Evolutionary conservation across 1,139 yeast genomes (phyloP), one percentile per base, ranked within the genome.

Genomic region (Yamadazyma buinensis): DNA sequence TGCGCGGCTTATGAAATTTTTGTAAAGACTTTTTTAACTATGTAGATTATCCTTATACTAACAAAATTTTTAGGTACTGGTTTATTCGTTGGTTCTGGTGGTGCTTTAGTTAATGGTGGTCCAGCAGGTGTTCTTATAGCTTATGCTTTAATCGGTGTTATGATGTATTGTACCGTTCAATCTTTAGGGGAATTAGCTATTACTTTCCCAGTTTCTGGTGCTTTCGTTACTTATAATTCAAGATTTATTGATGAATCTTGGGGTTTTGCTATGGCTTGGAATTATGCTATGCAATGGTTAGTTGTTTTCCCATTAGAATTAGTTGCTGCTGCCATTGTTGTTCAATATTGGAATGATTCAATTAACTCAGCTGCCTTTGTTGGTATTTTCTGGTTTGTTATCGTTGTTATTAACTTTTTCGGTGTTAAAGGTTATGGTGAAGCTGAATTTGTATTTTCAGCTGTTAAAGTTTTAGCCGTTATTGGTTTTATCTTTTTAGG

Each of bases 211-310:
- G 79, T 80, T 33, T 72, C 84, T 27, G 90, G 90, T 56, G 82
- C 87, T 32, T 82, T 83, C 54, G 76, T 77, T 47, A 79, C 81
- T 37, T 80, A 77, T 52, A 75, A 80, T 51, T 71, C 84, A 9
- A 67, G 85, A 46, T 83, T 83, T 47, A 66, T 82, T 33, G 81
- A 80, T 49, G 81, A 84, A 2, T 72, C 86, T 9, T 77, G 84
- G 77, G 90, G 88, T 35, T 86, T 86, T 56, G 80, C 86, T 33
- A 75, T 79, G 72, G 87, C 84, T 36, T 76, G 83, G 78, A 81
- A 80, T 59, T 83, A 81, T 54, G 80, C 80, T 35, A 60, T 81
- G 50, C 81, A 77, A 59, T 82, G 88, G 90, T 64, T 80, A 23
- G 74, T 81, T 36, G 78, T 80, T 34, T 59, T 83, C 47, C 90